Evolutionary conservation across 31 red algal species (phyloP).

Genomic region (Endocladia muricata): DNA sequence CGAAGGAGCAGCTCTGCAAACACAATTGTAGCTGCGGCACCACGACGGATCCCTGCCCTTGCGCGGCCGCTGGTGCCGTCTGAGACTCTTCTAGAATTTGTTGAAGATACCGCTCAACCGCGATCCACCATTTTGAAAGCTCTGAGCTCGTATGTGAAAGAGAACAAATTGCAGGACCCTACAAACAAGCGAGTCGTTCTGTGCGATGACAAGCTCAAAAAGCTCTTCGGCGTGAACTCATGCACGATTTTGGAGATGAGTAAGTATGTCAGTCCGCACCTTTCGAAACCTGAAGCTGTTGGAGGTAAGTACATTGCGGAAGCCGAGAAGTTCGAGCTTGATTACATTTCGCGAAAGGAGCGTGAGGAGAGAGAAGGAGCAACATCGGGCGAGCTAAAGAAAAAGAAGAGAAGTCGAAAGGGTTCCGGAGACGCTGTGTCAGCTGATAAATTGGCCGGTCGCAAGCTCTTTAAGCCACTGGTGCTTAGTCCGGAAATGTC

Average conservation of each 20-base stretch:
- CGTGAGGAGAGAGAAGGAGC: background rate
- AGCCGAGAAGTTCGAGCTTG: slow-evolving; percentile 17
- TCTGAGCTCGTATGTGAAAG: slow-evolving; percentile 56
- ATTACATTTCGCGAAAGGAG: slow-evolving; percentile 2
- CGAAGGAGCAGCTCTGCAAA: no score
- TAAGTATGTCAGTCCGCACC: slow-evolving; percentile 66
- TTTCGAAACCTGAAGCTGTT: slow-evolving; percentile 46
- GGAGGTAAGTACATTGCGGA: slow-evolving; percentile 57
- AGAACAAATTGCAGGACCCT: slow-evolving; percentile 52
- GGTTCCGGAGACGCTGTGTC: background rate
- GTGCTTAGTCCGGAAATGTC: slow-evolving; percentile 30
- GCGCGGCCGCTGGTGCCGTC: slow-evolving; percentile 36
- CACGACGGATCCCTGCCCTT: slow-evolving; percentile 27
- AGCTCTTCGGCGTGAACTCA: slow-evolving; percentile 62
- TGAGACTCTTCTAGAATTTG: slow-evolving; percentile 18
- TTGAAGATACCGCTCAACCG: slow-evolving; percentile 52
- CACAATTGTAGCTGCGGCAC: no score
- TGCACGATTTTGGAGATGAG: slow-evolving; percentile 64
- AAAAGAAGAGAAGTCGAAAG: slow-evolving; percentile 18
- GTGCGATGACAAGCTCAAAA: slow-evolving; percentile 68
- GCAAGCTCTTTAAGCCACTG: slow-evolving; percentile 21
- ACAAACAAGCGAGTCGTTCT: slow-evolving; percentile 39
- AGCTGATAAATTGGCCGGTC: slow-evolving; percentile 5
- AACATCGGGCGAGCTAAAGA: background rate
- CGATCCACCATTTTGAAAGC: slow-evolving; percentile 15